A percentile compares a stretch with the other conserved stretches of the same genome.
These are phyloP conservation scores for Papiliotrema nemorosa DNA, from an alignment of 1,284 basidiomycete species.

Conservation along the genomic window DNA sequence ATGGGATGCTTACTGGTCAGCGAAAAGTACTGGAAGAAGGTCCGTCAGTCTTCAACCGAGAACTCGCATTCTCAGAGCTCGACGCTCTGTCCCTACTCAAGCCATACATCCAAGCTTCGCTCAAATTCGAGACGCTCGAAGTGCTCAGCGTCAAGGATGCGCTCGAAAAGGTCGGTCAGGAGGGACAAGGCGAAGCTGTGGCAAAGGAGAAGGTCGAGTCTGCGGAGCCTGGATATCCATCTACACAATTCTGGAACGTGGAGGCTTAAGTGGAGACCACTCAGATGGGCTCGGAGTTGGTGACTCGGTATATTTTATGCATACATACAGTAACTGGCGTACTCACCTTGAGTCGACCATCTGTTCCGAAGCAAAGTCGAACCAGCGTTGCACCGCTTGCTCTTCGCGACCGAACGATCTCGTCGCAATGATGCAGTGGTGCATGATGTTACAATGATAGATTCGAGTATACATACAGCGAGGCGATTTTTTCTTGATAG, in stretches of 20 bases:
- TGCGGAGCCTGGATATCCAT: slow-evolving; percentile 83
- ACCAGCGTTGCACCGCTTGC: too few species aligned
- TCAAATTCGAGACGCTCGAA: slow-evolving; percentile 70
- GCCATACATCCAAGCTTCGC: slow-evolving; percentile 79
- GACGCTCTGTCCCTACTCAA: slow-evolving; percentile 69
- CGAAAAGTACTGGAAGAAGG: slow-evolving; percentile 80
- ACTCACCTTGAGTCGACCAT: too few species aligned
- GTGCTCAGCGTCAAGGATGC: slow-evolving; percentile 71
- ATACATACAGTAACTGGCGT: too few species aligned
- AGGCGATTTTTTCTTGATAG: neutral
- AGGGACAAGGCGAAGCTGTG: slow-evolving; percentile 38
- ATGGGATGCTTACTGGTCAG: slow-evolving; percentile 7
- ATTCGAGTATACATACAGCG: neutral
- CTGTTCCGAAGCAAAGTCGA: too few species aligned
- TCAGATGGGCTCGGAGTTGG: neutral
- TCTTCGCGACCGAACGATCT: too few species aligned
- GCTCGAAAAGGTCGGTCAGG: slow-evolving; percentile 25
- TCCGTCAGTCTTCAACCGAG: slow-evolving; percentile 77
- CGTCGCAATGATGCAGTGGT: too few species aligned
- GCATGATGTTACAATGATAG: too few species aligned
- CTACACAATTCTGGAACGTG: slow-evolving; percentile 69
- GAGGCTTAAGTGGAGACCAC: slow-evolving; percentile 4
- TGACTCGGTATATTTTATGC: too few species aligned
- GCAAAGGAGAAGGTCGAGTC: slow-evolving; percentile 59
- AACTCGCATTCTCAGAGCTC: slow-evolving; percentile 79